phyloP scores from a whole-genome alignment of 129 eudicot genomes.

The Centrapalus pauciflorus region DNA sequence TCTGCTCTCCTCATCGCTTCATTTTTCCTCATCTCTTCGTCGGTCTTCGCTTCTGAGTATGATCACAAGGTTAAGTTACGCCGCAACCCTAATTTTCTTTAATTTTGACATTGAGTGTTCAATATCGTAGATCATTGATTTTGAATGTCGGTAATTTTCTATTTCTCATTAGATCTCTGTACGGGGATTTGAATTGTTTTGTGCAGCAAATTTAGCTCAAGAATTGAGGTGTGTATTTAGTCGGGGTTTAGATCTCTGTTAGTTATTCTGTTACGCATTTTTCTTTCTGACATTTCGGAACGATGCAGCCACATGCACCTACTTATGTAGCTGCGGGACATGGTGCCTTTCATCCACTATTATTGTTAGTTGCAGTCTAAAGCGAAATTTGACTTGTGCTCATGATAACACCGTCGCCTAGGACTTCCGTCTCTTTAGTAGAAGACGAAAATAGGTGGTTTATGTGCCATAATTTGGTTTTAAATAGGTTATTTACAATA shows the following conservation, averaged over 20 bases:
- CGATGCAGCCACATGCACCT: slow-evolving; percentile 2
- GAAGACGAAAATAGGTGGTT: slow-evolving; percentile 4
- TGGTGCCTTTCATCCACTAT: background rate
- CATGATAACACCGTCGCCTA: background rate
- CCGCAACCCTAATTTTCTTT: slow-evolving; percentile 18
- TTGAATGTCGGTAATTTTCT: background rate
- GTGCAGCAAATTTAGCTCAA: background rate
- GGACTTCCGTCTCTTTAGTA: background rate
- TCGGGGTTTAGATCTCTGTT: slow-evolving; percentile 39
- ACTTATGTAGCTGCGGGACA: background rate
- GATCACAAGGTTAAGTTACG: slow-evolving; percentile 65
- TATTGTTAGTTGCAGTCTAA: background rate
- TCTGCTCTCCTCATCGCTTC: slow-evolving; percentile 19
- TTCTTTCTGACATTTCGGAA: background rate
- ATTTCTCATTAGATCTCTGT: slow-evolving; percentile 25
- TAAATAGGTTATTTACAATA: background rate
- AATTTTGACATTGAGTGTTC: slow-evolving; percentile 3
- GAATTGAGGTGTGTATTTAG: slow-evolving; percentile 14
- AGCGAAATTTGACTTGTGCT: background rate
- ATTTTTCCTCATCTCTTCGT: slow-evolving; percentile 25
- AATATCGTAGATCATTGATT: slow-evolving; percentile 16
- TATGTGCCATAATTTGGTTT: background rate
- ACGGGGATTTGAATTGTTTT: slow-evolving; percentile 10
- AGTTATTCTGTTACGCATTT: background rate
- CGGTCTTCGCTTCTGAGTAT: slow-evolving; percentile 69